Percentiles rank a stretch among this genome's conserved stretches.
phyloP scores from a whole-genome alignment of 148 eudicot species.

The Spergularia bocconei region DNA sequence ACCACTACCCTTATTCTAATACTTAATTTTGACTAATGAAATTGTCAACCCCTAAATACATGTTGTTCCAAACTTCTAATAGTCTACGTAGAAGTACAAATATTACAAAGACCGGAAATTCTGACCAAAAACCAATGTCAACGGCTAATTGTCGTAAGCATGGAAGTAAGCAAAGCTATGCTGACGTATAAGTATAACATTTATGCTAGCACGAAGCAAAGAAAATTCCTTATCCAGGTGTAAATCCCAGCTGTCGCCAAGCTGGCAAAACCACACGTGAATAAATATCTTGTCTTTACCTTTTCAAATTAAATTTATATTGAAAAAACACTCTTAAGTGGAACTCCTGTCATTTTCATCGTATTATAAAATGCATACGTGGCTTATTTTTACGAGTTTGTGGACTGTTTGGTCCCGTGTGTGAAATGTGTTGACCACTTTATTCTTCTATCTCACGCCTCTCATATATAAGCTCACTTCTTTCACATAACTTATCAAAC shows the following conservation, averaged over 20 bases:
- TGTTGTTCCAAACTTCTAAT: too few relatives aligned
- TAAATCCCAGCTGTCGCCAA: not conserved
- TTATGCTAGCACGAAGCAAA: not conserved
- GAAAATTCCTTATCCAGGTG: not conserved
- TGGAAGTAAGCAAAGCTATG: too few relatives aligned
- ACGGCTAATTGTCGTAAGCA: too few relatives aligned
- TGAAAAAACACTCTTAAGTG: too few relatives aligned
- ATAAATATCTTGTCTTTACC: not conserved
- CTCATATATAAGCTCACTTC: constrained; percentile 6
- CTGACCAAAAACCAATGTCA: too few relatives aligned
- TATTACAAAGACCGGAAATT: too few relatives aligned
- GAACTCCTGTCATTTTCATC: not conserved
- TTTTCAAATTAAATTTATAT: too few relatives aligned
- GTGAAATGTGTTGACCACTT: constrained; percentile 24
- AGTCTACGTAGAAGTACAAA: too few relatives aligned
- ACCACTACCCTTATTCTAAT: too few relatives aligned
- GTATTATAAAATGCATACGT: not conserved
- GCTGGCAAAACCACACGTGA: constrained; percentile 18
- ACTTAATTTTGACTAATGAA: too few relatives aligned
- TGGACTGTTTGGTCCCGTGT: constrained; percentile 10
- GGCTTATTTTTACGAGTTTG: constrained; percentile 2
- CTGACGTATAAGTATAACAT: too few relatives aligned
- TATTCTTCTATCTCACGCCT: not conserved
- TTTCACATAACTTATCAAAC: not conserved
- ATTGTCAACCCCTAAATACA: too few relatives aligned